Base-by-base conservation (phyloP, 441 rosid species). In the Euphorbia celastroides region DNA sequence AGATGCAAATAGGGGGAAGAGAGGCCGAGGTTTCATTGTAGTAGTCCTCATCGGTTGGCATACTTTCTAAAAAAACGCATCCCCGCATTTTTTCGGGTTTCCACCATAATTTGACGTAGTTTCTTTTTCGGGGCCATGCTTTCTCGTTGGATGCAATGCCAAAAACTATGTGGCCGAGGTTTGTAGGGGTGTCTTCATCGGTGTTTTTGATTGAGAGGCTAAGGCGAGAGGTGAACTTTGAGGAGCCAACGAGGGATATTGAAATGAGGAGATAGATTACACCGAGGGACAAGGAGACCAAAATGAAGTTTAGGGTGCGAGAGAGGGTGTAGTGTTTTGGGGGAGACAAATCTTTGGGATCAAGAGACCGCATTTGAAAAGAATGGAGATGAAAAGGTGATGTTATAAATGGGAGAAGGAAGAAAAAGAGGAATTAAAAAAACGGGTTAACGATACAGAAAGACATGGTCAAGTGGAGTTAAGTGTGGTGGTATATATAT, bases 41-140 rank as follows among this genome's bases (percentile, higher is more conserved):
- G 2, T 78, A 69, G 57, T 65, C 73, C 10, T 65, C 19, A 16
- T 77, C 67, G 0, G 60, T 55, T 3, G 82, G 84, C 25, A 71
- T 42, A 73, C 42, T 60, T 17, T 93, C 97, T 25, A 90, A 65
- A 60, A 90, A 93, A 13, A 88, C 92, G n/a, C 96, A 93, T n/a
- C 98, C 98, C 16, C 83, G 74, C 95, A 87, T 88, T 60, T 67
- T 71, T 0, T 51, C 48, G 5, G 84, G 76, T 51, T 80, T 77
- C 97, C 97, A 93, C 98, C 98, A 93, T 36, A 86, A 85, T 77
- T 81, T 84, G 14, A 86, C 81, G 36, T 83, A 89, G 0, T 87
- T 87, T 68, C 80, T 84, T 31, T 91, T 79, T 13, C 65, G 72
- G 1, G 77, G 79, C 96, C 96, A 93, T 5, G 89, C 83, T 0